These are phyloP conservation scores for Sporobolomyces phaffii DNA, from an alignment of 768 basidiomycete genomes.

Conservation along the genomic window DNA sequence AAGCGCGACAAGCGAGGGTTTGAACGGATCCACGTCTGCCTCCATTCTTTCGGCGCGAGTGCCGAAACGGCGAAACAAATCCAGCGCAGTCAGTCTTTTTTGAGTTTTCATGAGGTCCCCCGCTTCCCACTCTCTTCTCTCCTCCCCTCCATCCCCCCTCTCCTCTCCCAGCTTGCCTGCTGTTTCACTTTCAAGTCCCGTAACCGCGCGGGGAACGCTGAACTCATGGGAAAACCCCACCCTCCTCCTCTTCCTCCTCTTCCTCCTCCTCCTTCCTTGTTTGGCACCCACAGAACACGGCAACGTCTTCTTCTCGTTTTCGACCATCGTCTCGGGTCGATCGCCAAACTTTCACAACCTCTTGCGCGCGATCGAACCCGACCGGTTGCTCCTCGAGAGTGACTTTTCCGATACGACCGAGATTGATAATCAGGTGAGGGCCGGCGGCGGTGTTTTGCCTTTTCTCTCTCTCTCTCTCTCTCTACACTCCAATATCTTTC, in stretches of 20 bases:
- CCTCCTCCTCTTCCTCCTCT: background rate
- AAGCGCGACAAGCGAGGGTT: conserved; percentile 58
- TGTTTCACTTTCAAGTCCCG: conserved; percentile 47
- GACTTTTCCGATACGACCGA: conserved; percentile 67
- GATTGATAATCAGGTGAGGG: conserved; percentile 49
- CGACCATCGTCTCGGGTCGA: conserved; percentile 73
- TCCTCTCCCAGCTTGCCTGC: conserved; percentile 49
- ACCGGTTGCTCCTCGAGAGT: conserved; percentile 76
- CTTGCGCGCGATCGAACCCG: conserved; percentile 58
- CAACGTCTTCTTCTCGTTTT: conserved; percentile 82
- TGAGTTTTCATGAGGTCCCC: background rate
- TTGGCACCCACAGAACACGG: conserved; percentile 51
- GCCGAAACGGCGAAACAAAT: conserved; percentile 66
- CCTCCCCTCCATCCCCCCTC: background rate
- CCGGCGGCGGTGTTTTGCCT: too few species aligned
- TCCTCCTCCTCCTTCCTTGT: background rate
- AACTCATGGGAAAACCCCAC: too few species aligned
- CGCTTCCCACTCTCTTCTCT: too few species aligned
- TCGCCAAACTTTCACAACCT: conserved; percentile 61
- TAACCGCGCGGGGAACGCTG: too few species aligned
- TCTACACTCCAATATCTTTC: too few species aligned
- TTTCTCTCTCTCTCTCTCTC: background rate
- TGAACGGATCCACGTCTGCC: conserved; percentile 67
- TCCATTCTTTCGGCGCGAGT: conserved; percentile 85
- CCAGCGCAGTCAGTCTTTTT: conserved; percentile 54